Evolutionary conservation across 83 land plant genomes (phyloP).

Genomic region (Picea mariana): DNA sequence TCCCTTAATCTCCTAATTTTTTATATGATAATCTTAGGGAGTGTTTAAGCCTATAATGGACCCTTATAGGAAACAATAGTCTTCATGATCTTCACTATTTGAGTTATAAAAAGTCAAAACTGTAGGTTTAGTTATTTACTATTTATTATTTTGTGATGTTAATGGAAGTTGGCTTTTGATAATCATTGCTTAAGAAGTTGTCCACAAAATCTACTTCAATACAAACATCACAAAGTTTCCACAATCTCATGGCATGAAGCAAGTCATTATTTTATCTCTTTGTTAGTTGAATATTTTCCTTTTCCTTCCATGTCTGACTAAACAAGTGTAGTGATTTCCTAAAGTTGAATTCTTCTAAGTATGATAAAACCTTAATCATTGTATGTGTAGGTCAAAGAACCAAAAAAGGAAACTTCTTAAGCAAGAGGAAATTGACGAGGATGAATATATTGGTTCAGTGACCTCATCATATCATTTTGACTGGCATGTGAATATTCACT

Average conservation of each 20-base stretch:
- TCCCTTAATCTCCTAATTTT: background rate
- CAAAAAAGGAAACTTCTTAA: slow-evolving; percentile 27
- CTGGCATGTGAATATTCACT: background rate
- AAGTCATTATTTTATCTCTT: background rate
- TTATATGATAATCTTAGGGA: background rate
- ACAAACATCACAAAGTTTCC: background rate
- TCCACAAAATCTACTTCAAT: background rate
- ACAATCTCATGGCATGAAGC: background rate
- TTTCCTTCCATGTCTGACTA: background rate
- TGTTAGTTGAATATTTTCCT: background rate
- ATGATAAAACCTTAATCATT: background rate
- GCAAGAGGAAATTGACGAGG: slow-evolving; percentile 12
- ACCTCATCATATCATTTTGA: background rate
- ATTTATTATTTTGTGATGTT: background rate
- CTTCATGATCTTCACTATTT: background rate
- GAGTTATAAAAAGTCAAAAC: background rate
- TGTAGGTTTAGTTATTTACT: background rate
- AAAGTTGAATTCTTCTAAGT: background rate
- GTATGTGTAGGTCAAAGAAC: slow-evolving; percentile 24
- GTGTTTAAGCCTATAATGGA: background rate
- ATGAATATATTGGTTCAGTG: no score
- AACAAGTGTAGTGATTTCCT: no score
- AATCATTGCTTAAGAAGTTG: background rate
- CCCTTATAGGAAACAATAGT: background rate
- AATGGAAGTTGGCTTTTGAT: background rate